Evolutionary conservation across 2,329 filamentous ascomycete genomes (phyloP).

Genomic region (Aotearoamyces nothofagi): DNA sequence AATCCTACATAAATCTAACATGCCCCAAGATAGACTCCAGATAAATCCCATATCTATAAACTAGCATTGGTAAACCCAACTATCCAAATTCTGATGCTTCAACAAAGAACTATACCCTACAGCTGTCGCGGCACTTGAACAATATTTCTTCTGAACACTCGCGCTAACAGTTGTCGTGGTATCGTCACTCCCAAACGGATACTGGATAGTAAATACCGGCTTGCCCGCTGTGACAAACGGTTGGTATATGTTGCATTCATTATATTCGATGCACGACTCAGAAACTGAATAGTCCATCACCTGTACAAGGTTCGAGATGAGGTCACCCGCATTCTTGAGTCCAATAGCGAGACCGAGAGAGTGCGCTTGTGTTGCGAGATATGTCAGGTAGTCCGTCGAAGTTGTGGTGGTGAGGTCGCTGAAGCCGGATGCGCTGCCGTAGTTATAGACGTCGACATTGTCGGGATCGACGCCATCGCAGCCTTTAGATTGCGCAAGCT

Average conservation of each 20-base stretch:
- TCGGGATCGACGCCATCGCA: slow-evolving; percentile 59
- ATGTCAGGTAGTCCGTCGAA: slow-evolving; percentile 42
- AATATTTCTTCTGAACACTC: too few relatives aligned
- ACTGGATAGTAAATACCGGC: slow-evolving; percentile 62
- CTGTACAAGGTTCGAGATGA: slow-evolving; percentile 32
- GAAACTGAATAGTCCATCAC: slow-evolving; percentile 52
- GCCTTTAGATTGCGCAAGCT: slow-evolving; percentile 41
- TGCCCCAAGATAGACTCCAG: too few relatives aligned
- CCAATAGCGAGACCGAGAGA: slow-evolving; percentile 42
- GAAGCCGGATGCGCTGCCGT: slow-evolving; percentile 44
- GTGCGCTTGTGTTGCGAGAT: slow-evolving; percentile 38
- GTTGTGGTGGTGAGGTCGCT: slow-evolving; percentile 41
- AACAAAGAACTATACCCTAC: too few relatives aligned
- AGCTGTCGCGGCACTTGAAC: too few relatives aligned
- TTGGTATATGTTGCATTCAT: slow-evolving; percentile 41
- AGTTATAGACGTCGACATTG: slow-evolving; percentile 54
- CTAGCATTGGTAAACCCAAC: too few relatives aligned
- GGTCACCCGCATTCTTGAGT: slow-evolving; percentile 51
- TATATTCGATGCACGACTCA: slow-evolving; percentile 49
- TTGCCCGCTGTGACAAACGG: slow-evolving; percentile 44
- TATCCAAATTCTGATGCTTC: too few relatives aligned
- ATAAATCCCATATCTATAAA: too few relatives aligned
- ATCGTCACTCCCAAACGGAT: too few relatives aligned
- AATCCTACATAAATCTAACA: too few relatives aligned
- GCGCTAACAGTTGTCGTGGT: neutral